Base-by-base conservation (phyloP, 2,329 filamentous ascomycete species). In the Pestalotiopsis sp. region DNA sequence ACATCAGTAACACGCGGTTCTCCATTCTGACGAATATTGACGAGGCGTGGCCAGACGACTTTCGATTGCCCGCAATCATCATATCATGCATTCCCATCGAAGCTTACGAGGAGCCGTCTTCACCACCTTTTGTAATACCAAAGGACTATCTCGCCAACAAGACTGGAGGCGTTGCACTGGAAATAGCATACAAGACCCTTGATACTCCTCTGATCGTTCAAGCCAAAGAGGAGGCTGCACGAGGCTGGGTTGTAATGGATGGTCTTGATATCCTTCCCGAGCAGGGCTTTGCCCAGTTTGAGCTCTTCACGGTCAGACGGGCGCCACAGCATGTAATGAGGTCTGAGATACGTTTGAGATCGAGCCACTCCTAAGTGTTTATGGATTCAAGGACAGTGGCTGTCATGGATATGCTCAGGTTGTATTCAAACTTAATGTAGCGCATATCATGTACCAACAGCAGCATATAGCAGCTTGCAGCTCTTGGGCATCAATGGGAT, bases 41-140 rank as follows among this genome's bases (percentile, higher is more conserved):
- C 2, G 87, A 90, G 27, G 76, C 85, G 1, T 95, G 92, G 92
- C 92, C 92, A 0, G 77, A 84, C 13, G 83, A 84, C 2, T 89
- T 88, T 71, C 86, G 85, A 13, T 84, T 86, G 12, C 92, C 93
- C 0, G 94, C 92, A 1, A 91, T 95, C 73, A 89, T 95, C 36
- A 86, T 93, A 0, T 93, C 91, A 0, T 93, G 92, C 73, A 93
- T 95, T 13, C 92, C 92, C 0, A 91, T 31, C 27, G 27, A 31
- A 31, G 27, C 27, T 31, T 31, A 31, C 27, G 27, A 31, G 27
- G 27, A 31, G 1, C 27, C 27, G 6, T 31, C 27, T 1, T 7
- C 27, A 31, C 27, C 27, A 7, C 27, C 27, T 5, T 31, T 31
- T 31, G 27, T 31, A 6, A 31, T 31, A 31, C 27, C 27, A 31